Conservation (phyloP, 2,329 filamentous ascomycete genomes). For the Colletotrichum sp. region DNA sequence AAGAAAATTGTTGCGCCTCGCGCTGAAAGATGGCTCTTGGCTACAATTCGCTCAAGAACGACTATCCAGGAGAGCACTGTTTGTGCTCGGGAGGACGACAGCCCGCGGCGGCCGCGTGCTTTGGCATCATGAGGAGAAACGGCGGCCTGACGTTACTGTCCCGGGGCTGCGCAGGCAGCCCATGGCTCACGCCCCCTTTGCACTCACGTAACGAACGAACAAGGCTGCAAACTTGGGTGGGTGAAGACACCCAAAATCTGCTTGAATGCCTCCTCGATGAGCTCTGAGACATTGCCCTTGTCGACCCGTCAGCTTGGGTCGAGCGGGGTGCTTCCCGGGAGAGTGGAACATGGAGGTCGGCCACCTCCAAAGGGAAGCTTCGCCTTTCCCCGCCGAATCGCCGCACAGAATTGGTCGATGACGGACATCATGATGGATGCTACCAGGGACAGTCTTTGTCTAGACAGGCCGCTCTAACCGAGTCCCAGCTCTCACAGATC, state of each 20-base stretch:
- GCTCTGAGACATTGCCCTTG: background rate
- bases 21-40: background rate
- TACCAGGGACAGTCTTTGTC: background rate
- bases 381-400: background rate
- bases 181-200: background rate
- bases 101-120: background rate
- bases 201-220: background rate
- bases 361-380: background rate
- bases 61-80: background rate
- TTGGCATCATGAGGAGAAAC: background rate
- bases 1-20: slow-evolving; percentile 1
- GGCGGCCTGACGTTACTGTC: background rate
- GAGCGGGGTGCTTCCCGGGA: background rate
- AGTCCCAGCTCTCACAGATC: background rate
- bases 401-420: background rate
- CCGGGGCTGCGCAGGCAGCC: background rate
- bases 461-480: background rate
- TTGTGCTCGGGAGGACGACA: background rate
- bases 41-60: background rate
- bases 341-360: background rate
- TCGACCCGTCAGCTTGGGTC: background rate
- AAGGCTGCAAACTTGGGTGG: background rate
- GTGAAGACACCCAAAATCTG: background rate
- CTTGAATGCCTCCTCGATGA: background rate
- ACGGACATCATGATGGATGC: background rate